Evolutionary conservation across 768 basidiomycete species (phyloP).

Genomic region (Lactifluus piperatus): DNA sequence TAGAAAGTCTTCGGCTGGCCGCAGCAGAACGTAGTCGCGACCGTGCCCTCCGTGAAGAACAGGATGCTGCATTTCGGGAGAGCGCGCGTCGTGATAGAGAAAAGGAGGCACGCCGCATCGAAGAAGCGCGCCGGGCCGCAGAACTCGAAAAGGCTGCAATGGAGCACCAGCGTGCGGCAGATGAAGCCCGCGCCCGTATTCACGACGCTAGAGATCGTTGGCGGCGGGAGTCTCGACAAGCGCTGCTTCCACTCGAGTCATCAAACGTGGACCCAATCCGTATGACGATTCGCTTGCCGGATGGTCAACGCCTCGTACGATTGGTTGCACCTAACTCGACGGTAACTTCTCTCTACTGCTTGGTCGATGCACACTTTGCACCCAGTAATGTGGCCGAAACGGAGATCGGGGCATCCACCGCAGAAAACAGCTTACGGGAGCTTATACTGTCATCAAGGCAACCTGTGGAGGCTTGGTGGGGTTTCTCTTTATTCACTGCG

Average conservation of each 20-base stretch:
- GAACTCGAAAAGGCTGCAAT: conserved; percentile 21
- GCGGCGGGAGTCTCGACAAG: conserved; percentile 50
- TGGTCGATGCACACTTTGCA: conserved; percentile 55
- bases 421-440: conserved; percentile 32
- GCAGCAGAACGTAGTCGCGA: conserved; percentile 39
- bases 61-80: conserved; percentile 70
- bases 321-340: conserved; percentile 42
- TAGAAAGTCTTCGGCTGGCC: conserved; percentile 49
- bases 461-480: conserved; percentile 49
- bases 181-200: conserved; percentile 26
- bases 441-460: conserved; percentile 22
- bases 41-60: conserved; percentile 63
- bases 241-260: conserved; percentile 32
- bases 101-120: conserved; percentile 27
- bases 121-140: conserved; percentile 22
- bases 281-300: conserved; percentile 48
- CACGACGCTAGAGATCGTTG: conserved; percentile 30
- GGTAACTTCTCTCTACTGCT: conserved; percentile 61
- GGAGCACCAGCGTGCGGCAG: conserved; percentile 21
- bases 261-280: conserved; percentile 34
- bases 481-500: conserved; percentile 57
- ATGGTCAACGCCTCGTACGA: conserved; percentile 45
- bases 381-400: conserved; percentile 37
- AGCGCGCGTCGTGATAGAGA: conserved; percentile 54
- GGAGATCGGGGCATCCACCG: conserved; percentile 28